Evolutionary conservation across 192 early-diverging fungal genomes (phyloP).

Genomic region (Diversispora epigaea): DNA sequence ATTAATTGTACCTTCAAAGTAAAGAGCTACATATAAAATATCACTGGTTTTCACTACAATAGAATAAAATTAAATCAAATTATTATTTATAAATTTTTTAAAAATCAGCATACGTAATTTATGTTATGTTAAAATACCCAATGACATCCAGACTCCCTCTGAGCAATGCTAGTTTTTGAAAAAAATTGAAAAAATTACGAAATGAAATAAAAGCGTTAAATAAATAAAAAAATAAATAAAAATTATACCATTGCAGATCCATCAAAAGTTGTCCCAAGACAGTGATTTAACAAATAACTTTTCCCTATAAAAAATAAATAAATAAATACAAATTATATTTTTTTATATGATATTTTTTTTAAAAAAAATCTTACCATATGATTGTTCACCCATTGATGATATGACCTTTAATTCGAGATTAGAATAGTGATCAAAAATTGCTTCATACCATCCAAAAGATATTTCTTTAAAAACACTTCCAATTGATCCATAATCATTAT

Average conservation of each 20-base stretch:
- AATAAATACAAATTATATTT: no score
- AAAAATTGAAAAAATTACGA: no score
- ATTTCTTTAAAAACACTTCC: slow-evolving; percentile 11
- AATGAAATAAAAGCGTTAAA: no score
- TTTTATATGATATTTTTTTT: neutral
- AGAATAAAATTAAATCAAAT: no score
- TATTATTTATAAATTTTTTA: no score
- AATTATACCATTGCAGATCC: slow-evolving; percentile 19
- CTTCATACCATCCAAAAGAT: neutral
- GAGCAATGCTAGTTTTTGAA: no score
- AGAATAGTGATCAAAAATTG: neutral
- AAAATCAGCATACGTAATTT: no score
- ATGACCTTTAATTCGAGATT: neutral
- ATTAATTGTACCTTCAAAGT: no score
- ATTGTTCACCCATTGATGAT: neutral
- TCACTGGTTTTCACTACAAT: no score
- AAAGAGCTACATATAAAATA: no score
- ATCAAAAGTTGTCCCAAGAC: neutral
- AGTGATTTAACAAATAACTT: slow-evolving; percentile 18
- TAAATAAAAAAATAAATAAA: neutral
- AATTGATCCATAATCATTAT: slow-evolving; percentile 13
- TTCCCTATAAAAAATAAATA: neutral
- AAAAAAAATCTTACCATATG: neutral
- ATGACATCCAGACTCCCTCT: no score
- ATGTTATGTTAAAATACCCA: no score